Percentiles rank a stretch among this genome's conserved stretches.
Conservation (phyloP, 2,329 filamentous ascomycete genomes). For the Cladorrhinum sp. region DNA sequence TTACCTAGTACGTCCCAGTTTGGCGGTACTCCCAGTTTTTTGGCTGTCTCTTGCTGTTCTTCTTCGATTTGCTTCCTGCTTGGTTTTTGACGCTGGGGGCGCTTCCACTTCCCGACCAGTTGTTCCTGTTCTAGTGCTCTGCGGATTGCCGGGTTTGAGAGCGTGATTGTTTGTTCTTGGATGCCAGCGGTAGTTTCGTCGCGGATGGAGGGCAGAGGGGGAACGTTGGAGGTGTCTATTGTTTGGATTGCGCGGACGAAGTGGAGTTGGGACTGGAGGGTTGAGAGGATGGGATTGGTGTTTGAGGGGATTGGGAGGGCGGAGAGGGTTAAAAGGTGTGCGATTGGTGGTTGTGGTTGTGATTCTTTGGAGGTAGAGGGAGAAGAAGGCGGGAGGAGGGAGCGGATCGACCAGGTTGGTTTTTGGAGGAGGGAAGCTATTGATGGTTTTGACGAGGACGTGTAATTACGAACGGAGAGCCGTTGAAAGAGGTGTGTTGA, state of each 20-base stretch:
- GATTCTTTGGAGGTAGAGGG: neutral
- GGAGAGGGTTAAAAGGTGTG: constrained; percentile 83
- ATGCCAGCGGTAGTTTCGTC: constrained; percentile 67
- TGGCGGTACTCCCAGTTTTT: neutral
- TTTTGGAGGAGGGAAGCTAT: constrained; percentile 8
- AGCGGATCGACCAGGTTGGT: constrained; percentile 73
- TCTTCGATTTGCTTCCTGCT: constrained; percentile 33
- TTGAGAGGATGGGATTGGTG: constrained; percentile 68
- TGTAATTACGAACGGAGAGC: neutral
- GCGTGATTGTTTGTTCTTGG: constrained; percentile 55
- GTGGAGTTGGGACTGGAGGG: constrained; percentile 76
- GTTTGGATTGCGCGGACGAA: constrained; percentile 86
- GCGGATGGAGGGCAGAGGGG: constrained; percentile 73
- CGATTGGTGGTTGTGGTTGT: constrained; percentile 52
- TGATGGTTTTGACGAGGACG: neutral
- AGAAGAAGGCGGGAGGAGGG: constrained; percentile 51
- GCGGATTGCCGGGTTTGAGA: constrained; percentile 49
- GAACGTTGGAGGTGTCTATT: constrained; percentile 68
- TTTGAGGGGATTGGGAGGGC: constrained; percentile 70
- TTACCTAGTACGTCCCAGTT: constrained; percentile 66
- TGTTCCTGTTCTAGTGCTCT: constrained; percentile 60
- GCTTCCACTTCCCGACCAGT: constrained; percentile 52
- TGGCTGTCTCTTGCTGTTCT: constrained; percentile 45
- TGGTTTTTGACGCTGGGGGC: constrained; percentile 33
- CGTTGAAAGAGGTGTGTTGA: neutral